Base-by-base conservation (phyloP, 805 yeast species). In the Metschnikowia aberdeeniae region DNA sequence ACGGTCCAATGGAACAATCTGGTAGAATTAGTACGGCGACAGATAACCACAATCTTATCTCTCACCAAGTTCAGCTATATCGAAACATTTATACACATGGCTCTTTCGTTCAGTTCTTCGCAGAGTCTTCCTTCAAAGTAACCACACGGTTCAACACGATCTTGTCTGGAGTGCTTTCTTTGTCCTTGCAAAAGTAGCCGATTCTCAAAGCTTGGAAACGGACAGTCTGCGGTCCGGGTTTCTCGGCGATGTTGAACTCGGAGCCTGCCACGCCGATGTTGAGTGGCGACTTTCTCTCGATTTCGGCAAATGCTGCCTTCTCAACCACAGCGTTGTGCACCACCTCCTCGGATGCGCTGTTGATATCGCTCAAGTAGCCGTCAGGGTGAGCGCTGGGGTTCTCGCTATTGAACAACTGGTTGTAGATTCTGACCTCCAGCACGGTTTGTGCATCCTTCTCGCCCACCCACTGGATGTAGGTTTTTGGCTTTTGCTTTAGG, bases 121-220 rank as follows among this genome's bases (percentile, higher is more conserved):
- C 67, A 26, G 81, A 67, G 53, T 89, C 96, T 59, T 86, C 95
- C 73, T 92, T 93, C 68, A 93, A 78, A 11, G 96, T 84, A 34
- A 93, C 99, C 58, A 92, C 89, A 65, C 97, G 80, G 71, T 93
- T 93, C 62, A 93, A 73, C 29, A 93, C 76, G 52, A 90, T 68
- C 47, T 71, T 74, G 13, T n/a, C 36, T 14, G 69, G 75, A 8
- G 75, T 68, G 45, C 87, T 70, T 52, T 92, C 97, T 55, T 77
- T 79, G 64, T 93, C 99, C 63, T 89, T 65, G 60, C 96, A 83
- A 79, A 89, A 93, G 68, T 93, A 93, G 27, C 99, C 99, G 37
- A 88, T 92, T 70, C 99, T 82, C 67, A 93, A 78, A 27, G 96
- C 99, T 73, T 93, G 99, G 89, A 93, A 93, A 67, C 99, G 81